Percentiles rank a stretch among this genome's conserved stretches.
phyloP scores from a whole-genome alignment of 225 moss, liverwort and hornwort species.

The Sphagnum contortum region DNA sequence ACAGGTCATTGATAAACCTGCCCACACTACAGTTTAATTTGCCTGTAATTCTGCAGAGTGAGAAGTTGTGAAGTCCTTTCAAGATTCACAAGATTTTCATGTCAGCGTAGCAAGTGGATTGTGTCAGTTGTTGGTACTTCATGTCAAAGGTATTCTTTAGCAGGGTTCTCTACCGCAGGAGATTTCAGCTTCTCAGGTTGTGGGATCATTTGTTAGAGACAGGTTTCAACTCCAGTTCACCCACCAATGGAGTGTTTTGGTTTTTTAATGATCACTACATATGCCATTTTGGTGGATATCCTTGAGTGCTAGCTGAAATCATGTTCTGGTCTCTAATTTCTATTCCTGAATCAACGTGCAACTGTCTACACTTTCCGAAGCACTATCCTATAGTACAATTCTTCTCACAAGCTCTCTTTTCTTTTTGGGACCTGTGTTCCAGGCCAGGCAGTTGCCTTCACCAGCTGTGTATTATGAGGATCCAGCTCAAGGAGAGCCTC shows the following conservation, averaged over 20 bases:
- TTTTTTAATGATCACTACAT: too few species aligned
- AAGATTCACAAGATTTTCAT: neutral
- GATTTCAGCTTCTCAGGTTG: too few species aligned
- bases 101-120: neutral
- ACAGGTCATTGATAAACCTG: constrained; percentile 31
- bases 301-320: neutral
- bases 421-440: constrained; percentile 15
- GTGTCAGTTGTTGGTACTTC: neutral
- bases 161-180: too few species aligned
- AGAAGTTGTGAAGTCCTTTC: neutral
- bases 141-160: neutral
- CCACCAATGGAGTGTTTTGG: too few species aligned
- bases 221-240: too few species aligned
- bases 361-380: neutral
- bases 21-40: constrained; percentile 3
- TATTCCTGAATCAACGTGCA: too few species aligned
- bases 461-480: constrained; percentile 53
- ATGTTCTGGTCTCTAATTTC: neutral
- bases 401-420: neutral
- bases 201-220: too few species aligned
- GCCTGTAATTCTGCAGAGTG: neutral
- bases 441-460: constrained; percentile 48
- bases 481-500: constrained; percentile 42
- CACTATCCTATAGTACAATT: neutral
- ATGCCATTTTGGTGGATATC: neutral